Percentiles rank a stretch among this genome's conserved stretches.
phyloP scores from a whole-genome alignment of 1,139 yeast species.

The Saccharomycopsis hybrid region DNA sequence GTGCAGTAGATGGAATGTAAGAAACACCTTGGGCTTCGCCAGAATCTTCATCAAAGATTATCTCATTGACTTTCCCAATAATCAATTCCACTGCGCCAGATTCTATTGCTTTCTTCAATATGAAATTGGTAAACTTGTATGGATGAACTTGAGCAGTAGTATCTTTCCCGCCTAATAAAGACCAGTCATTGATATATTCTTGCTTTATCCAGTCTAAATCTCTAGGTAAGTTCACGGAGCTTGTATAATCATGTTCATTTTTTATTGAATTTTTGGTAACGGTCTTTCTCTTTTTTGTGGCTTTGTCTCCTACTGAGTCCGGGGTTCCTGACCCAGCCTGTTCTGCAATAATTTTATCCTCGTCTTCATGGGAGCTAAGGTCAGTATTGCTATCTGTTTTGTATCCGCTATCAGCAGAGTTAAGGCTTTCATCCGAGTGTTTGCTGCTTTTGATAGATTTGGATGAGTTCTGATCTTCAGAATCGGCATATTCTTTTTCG shows the following conservation, averaged over 20 bases:
- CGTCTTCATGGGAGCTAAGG: slow-evolving; percentile 1
- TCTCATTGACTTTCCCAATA: slow-evolving; percentile 73
- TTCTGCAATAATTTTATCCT: slow-evolving; percentile 2
- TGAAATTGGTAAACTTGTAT: slow-evolving; percentile 77
- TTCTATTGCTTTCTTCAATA: slow-evolving; percentile 75
- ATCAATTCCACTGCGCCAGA: slow-evolving; percentile 79
- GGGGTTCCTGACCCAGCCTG: slow-evolving; percentile 1
- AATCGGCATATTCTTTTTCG: too few species aligned
- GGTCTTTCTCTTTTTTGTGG: slow-evolving; percentile 24
- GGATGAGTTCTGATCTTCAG: too few species aligned
- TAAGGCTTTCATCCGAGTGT: slow-evolving; percentile 16
- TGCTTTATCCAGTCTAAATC: slow-evolving; percentile 80
- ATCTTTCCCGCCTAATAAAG: slow-evolving; percentile 75
- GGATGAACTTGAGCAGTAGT: slow-evolving; percentile 98
- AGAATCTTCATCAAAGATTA: slow-evolving; percentile 53
- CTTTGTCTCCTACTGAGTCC: slow-evolving; percentile 4
- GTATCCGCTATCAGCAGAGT: neutral
- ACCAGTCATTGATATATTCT: slow-evolving; percentile 63
- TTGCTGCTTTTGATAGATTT: too few species aligned
- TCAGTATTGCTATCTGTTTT: too few species aligned
- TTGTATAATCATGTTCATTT: slow-evolving; percentile 27
- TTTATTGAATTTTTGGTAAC: slow-evolving; percentile 36
- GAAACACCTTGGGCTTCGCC: slow-evolving; percentile 63
- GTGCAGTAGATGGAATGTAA: slow-evolving; percentile 54
- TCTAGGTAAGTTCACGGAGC: slow-evolving; percentile 45